phyloP scores from a whole-genome alignment of 495 filamentous ascomycete genomes.

The Neurospora sp. region DNA sequence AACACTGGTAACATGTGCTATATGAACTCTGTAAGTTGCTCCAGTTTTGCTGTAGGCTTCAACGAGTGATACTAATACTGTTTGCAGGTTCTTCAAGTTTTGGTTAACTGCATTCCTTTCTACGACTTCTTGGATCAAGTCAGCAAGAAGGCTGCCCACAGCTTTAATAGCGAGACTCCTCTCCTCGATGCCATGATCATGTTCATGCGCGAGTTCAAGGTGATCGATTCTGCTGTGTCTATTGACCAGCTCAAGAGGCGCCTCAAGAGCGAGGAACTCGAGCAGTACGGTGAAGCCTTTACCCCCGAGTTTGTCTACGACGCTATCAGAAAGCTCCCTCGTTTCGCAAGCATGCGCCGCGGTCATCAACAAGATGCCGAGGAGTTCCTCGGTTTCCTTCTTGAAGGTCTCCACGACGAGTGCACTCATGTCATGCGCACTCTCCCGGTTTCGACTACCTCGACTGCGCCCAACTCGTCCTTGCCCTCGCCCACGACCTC shows the following conservation, averaged over 20 bases:
- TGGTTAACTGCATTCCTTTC: conserved; percentile 88
- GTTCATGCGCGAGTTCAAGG: conserved; percentile 88
- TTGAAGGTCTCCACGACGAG: conserved; percentile 90
- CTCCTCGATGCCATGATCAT: conserved; percentile 92
- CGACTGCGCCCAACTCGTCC: conserved; percentile 30
- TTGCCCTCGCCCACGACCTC: conserved; percentile 24
- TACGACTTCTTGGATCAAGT: conserved; percentile 88
- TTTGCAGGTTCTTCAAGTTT: conserved; percentile 74
- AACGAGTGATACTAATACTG: not conserved
- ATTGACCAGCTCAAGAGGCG: conserved; percentile 62
- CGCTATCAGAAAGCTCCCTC: conserved; percentile 71
- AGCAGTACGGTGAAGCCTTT: conserved; percentile 85
- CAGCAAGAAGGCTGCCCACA: conserved; percentile 70
- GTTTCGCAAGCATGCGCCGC: conserved; percentile 87
- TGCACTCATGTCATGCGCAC: conserved; percentile 65
- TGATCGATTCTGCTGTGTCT: conserved; percentile 68
- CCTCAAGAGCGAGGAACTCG: conserved; percentile 71
- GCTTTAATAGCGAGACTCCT: conserved; percentile 90
- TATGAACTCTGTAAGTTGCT: conserved; percentile 86
- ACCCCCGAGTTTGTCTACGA: conserved; percentile 94
- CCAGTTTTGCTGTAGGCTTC: not conserved
- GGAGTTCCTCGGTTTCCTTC: conserved; percentile 88
- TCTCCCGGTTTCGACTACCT: conserved; percentile 27
- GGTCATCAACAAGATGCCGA: conserved; percentile 98
- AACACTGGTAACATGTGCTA: conserved; percentile 99